Base-by-base conservation (phyloP, 164 flowering plant species). In the Brasenia schreberi region DNA sequence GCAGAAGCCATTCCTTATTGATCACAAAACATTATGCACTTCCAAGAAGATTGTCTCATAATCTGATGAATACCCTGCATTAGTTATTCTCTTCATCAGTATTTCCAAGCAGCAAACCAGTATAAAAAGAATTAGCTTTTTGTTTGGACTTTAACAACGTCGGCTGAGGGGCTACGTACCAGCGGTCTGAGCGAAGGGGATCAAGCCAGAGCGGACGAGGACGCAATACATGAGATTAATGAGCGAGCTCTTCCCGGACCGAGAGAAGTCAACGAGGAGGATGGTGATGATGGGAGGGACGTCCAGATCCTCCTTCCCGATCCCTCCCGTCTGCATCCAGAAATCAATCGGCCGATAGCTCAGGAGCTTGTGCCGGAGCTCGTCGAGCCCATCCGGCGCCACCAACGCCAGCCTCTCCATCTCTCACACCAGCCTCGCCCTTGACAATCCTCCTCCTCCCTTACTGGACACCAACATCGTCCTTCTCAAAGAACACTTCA, bases 1-100 rank as follows among this genome's bases (percentile, higher is more conserved):
- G 33, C 92, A 88, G 65, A 90, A 85, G 66, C 97, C 97, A 65
- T 78, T 83, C 58, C 82, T 68, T 69, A 65, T 43, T 42, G 92
- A 88, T 64, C 97, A 80, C 75, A 85, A n/a, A 5, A 88, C 90
- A 49, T 90, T 87, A 77, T 88, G 94, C 67, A 85, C 97, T 72
- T 90, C 88, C 82, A 88, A 62, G 33, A 66, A 76, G 83, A 78
- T 71, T 0, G 85, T 86, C 1, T 82, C 81, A 49, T 71, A 71
- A 3, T 74, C 72, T 7, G 79, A 72, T 43, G 79, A 69, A 18
- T 66, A 72, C 67, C 75, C 85, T 81, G 65, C 62, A 65, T 18
- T 66, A 5, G 16, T 9, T 49, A 49, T 45, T 45, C 16, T 49
- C 56, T 49, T 49, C 56, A 49, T 49, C 56, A 49, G 16, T 49